phyloP scores from a whole-genome alignment of 176 grass and related monocot species.

The Zea mays region Zm-B73-REFERENCE-NAM-5.0 NC_050096.1:1023501-1024000 shows the following conservation, averaged over 20 bases:
- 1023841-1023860: constrained; percentile 89
- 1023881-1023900: constrained; percentile 93
- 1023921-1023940: constrained; percentile 28
- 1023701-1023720: neutral
- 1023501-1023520: neutral
- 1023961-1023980: neutral
- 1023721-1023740: neutral
- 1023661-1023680: constrained; percentile 77
- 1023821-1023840: constrained; percentile 65
- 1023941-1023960: constrained; percentile 27
- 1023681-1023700: constrained; percentile 21
- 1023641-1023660: constrained; percentile 82
- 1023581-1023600: constrained; percentile 3
- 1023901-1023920: constrained; percentile 51
- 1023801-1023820: constrained; percentile 22
- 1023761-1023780: constrained; percentile 13
- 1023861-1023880: constrained; percentile 96
- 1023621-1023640: constrained; percentile 92
- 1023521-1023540: neutral
- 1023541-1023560: constrained; percentile 1
- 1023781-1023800: neutral
- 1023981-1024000: neutral
- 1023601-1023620: constrained; percentile 5
- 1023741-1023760: neutral
- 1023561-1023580: neutral